A percentile compares a stretch with the other conserved stretches of the same genome.
These are phyloP conservation scores for Lanzia echinophila DNA, from an alignment of 2,329 filamentous ascomycete species.

Conservation along the genomic window DNA sequence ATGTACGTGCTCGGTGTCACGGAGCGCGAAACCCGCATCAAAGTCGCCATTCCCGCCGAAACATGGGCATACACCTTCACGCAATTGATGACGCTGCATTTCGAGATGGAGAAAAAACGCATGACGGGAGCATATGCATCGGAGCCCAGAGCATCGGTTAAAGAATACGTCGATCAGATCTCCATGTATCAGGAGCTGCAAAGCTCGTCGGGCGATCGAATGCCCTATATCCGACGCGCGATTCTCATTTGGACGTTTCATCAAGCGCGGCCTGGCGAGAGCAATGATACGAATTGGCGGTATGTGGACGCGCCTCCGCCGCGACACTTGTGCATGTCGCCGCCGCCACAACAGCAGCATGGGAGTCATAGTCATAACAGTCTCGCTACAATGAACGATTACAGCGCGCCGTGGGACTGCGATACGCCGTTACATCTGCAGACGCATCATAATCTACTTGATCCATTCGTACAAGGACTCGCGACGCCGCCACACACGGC, in stretches of 20 bases:
- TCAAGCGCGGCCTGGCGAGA: slow-evolving; percentile 43
- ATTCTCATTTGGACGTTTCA: slow-evolving; percentile 59
- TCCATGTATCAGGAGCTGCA: slow-evolving; percentile 63
- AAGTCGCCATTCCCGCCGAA: slow-evolving; percentile 26
- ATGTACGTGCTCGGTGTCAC: slow-evolving; percentile 15
- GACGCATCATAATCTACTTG: slow-evolving; percentile 33
- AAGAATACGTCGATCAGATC: slow-evolving; percentile 52
- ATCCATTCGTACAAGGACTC: slow-evolving; percentile 46
- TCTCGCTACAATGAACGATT: slow-evolving; percentile 50
- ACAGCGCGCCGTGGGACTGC: slow-evolving; percentile 32
- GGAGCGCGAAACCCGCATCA: slow-evolving; percentile 21
- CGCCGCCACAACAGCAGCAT: slow-evolving; percentile 17
- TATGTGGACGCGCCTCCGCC: slow-evolving; percentile 39
- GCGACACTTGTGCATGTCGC: slow-evolving; percentile 25
- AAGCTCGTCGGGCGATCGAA: slow-evolving; percentile 42
- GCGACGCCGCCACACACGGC: slow-evolving; percentile 52
- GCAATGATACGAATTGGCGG: slow-evolving; percentile 51
- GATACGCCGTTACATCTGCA: neutral
- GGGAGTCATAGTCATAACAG: slow-evolving; percentile 41
- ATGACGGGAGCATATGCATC: slow-evolving; percentile 33
- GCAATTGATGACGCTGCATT: slow-evolving; percentile 20
- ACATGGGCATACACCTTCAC: slow-evolving; percentile 28
- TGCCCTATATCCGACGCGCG: slow-evolving; percentile 48
- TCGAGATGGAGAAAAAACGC: slow-evolving; percentile 36
- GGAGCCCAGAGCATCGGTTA: slow-evolving; percentile 35